Conservation (phyloP, 805 yeast species). For the Lachancea lanzarotensis region DNA sequence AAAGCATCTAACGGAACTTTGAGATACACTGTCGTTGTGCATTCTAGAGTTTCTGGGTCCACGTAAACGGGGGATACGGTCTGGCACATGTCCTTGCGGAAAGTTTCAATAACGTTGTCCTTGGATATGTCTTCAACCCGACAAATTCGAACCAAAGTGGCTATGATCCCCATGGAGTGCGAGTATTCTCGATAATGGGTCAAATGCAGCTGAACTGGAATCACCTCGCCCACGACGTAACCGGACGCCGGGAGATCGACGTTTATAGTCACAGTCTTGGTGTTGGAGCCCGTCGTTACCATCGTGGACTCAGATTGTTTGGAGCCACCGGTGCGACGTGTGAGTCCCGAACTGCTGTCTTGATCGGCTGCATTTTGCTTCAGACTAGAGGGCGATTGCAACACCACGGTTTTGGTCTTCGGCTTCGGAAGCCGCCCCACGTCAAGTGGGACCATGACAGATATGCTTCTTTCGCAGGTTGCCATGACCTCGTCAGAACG, state of each 20-base stretch:
- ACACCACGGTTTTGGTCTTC: conserved; percentile 55
- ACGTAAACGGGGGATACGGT: conserved; percentile 67
- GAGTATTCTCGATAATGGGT: conserved; percentile 66
- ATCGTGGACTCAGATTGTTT: conserved; percentile 16
- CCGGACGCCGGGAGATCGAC: conserved; percentile 57
- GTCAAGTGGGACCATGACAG: conserved; percentile 67
- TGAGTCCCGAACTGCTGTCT: conserved; percentile 19
- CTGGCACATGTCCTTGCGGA: conserved; percentile 79
- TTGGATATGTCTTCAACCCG: conserved; percentile 54
- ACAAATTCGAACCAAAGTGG: conserved; percentile 75
- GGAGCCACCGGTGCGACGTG: conserved; percentile 22
- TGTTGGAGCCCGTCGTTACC: conserved; percentile 8
- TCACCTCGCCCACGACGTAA: conserved; percentile 67
- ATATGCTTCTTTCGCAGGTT: conserved; percentile 51
- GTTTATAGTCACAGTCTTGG: conserved; percentile 34
- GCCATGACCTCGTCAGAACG: conserved; percentile 28
- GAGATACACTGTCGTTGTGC: conserved; percentile 55
- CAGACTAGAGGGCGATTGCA: conserved; percentile 43
- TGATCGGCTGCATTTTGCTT: conserved; percentile 31
- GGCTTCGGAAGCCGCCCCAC: conserved; percentile 60
- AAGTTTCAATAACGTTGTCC: conserved; percentile 47
- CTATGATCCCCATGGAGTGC: conserved; percentile 65
- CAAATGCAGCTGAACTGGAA: conserved; percentile 63
- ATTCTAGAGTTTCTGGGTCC: conserved; percentile 55
- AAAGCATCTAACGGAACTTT: conserved; percentile 79